Conservation (phyloP, 768 basidiomycete genomes). For the Termitomyces sp. region DNA sequence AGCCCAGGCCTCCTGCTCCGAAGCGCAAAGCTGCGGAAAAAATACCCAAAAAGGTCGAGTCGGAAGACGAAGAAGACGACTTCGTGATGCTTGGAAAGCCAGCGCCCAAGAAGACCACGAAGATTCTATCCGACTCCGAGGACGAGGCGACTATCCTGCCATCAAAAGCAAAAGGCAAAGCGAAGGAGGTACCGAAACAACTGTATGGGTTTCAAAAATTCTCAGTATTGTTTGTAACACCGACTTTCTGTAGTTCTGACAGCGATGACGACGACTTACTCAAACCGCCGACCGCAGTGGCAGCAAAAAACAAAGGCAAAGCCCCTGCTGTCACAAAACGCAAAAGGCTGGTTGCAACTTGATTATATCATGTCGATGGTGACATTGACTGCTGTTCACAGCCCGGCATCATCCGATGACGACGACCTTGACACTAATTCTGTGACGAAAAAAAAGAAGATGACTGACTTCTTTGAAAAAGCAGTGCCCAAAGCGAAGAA, state of each 20-base stretch:
- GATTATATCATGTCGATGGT: not conserved
- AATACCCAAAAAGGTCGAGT: conserved; percentile 15
- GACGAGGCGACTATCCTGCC: conserved; percentile 18
- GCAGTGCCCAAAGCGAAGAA: conserved; percentile 30
- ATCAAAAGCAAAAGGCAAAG: conserved; percentile 14
- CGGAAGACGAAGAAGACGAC: conserved; percentile 16
- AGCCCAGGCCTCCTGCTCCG: conserved; percentile 7
- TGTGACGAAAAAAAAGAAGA: conserved; percentile 47
- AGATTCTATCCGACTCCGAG: conserved; percentile 26
- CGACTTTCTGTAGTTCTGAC: not conserved
- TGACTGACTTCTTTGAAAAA: conserved; percentile 63
- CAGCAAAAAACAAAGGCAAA: conserved; percentile 17
- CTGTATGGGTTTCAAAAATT: not conserved
- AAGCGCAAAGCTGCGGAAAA: conserved; percentile 20
- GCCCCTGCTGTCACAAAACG: conserved; percentile 43
- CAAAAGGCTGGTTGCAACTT: conserved; percentile 47
- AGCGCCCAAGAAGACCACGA: conserved; percentile 14
- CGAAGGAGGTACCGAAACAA: conserved; percentile 7
- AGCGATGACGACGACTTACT: conserved; percentile 10
- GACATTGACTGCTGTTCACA: conserved; percentile 13
- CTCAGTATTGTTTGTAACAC: too few species aligned
- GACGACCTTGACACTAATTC: conserved; percentile 42
- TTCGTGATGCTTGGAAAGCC: conserved; percentile 10
- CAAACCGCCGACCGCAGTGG: not conserved
- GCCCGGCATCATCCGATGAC: conserved; percentile 31